phyloP scores from a whole-genome alignment of 176 grass and related monocot genomes.

The Oryza meridionalis region DNA sequence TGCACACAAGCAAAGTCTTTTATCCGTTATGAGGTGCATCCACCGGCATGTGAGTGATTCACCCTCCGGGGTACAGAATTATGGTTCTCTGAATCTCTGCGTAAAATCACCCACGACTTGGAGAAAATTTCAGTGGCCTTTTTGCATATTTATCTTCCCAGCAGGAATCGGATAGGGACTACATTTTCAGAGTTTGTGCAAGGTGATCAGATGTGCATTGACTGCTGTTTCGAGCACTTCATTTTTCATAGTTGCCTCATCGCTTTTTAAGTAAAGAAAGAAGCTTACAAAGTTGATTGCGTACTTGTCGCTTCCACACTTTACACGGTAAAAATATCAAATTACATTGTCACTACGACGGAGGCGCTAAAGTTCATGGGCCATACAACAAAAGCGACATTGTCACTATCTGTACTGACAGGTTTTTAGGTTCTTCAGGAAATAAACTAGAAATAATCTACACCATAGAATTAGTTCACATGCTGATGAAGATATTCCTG shows the following conservation, averaged over 20 bases:
- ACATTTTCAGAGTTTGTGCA: slow-evolving; percentile 4
- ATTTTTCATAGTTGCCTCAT: not conserved
- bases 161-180: not conserved
- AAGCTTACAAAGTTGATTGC: slow-evolving; percentile 17
- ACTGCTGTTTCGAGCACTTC: not conserved
- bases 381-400: slow-evolving; percentile 9
- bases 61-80: not conserved
- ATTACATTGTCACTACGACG: slow-evolving; percentile 12
- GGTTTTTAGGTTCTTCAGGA: not conserved
- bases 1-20: not conserved
- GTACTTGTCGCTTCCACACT: not conserved
- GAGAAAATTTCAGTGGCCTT: not conserved
- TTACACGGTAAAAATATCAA: slow-evolving; percentile 31
- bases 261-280: not conserved
- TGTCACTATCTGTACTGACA: not conserved
- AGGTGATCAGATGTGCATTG: slow-evolving; percentile 9
- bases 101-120: not conserved
- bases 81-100: not conserved
- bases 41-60: not conserved
- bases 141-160: not conserved
- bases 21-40: not conserved
- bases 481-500: not conserved
- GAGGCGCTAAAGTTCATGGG: not conserved
- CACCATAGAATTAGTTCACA: not conserved
- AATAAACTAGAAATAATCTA: slow-evolving; percentile 3